Base-by-base conservation (phyloP, 192 early-diverging fungal species). In the Mortierella claussenii region DNA sequence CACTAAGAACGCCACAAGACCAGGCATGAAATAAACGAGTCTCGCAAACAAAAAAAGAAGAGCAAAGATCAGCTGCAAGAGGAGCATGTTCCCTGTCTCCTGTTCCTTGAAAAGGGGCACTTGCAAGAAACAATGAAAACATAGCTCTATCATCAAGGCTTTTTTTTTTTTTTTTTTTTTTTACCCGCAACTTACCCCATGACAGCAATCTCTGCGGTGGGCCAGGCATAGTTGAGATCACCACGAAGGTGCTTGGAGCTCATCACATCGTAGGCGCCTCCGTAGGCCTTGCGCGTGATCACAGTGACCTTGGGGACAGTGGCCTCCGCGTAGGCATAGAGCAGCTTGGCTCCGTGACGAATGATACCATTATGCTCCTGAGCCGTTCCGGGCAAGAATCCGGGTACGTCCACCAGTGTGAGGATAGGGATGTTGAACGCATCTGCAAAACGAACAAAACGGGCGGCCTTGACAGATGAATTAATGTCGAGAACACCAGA, bases 231-330 rank as follows among this genome's bases (percentile, higher is more conserved):
- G 82, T 95, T 97, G 24, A 80, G 59, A 26, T 98, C 97, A 52
- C 96, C 97, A 20, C 93, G 83, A 65, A 98, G 81, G 87, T 98
- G 97, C 85, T 98, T 98, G 10, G 94, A 96, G 60, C 86, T 87
- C 97, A 98, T 98, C 20, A 98, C 97, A 81, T 95, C 94, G 78
- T 98, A 97, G 8, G 97, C 97, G 42, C 97, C 97, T 55, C 97
- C 97, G 65, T 98, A 98, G 7, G 97, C 97, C 81, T 98, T 98
- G 23, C 97, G 83, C 21, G 93, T 95, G 51, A 97, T 97, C 23
- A 98, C 83, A 8, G 96, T 97, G 31, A 98, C 88, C 81, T 98
- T 98, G 43, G 97, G 97, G 15, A 96, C 95, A 8, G 97, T 98
- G 7, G 97, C 80, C 81, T 98, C 97, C 32, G 94, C 93, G 65